These are phyloP conservation scores for Ceratocystis papillata DNA, from an alignment of 2,329 filamentous ascomycete genomes.

Conservation along the genomic window DNA sequence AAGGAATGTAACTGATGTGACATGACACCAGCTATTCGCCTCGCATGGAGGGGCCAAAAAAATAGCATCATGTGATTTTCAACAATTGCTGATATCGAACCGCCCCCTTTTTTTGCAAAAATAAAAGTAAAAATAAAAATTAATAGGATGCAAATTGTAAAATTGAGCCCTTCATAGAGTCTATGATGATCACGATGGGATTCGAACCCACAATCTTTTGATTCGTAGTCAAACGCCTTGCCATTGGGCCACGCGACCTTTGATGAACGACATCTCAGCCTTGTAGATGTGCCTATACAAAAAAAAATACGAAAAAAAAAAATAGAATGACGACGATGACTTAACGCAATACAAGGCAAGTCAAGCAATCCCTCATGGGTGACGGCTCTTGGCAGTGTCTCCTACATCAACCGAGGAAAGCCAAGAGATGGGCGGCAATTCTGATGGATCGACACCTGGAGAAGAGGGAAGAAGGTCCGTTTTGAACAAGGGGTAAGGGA, in stretches of 20 bases:
- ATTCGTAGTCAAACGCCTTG: too few species aligned
- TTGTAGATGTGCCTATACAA: background rate
- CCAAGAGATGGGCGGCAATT: slow-evolving; percentile 9
- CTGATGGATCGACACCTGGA: background rate
- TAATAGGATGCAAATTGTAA: background rate
- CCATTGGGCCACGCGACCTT: too few species aligned
- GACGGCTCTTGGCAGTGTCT: slow-evolving; percentile 12
- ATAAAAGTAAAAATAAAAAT: background rate
- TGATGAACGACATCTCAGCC: background rate
- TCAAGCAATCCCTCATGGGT: background rate
- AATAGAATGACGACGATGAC: background rate
- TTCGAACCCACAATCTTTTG: too few species aligned
- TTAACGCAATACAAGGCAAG: background rate
- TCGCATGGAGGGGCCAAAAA: background rate
- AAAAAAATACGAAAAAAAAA: background rate
- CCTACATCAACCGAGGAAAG: background rate
- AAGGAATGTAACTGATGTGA: slow-evolving; percentile 3
- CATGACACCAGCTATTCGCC: background rate
- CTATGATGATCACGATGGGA: too few species aligned
- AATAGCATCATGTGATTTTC: slow-evolving; percentile 3
- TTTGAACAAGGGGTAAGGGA: background rate
- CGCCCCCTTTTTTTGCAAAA: background rate
- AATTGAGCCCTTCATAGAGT: background rate
- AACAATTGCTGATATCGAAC: background rate
- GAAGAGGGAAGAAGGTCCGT: background rate